Conservation (phyloP, 495 filamentous ascomycete species). For the Tetracladium setigerum region DNA sequence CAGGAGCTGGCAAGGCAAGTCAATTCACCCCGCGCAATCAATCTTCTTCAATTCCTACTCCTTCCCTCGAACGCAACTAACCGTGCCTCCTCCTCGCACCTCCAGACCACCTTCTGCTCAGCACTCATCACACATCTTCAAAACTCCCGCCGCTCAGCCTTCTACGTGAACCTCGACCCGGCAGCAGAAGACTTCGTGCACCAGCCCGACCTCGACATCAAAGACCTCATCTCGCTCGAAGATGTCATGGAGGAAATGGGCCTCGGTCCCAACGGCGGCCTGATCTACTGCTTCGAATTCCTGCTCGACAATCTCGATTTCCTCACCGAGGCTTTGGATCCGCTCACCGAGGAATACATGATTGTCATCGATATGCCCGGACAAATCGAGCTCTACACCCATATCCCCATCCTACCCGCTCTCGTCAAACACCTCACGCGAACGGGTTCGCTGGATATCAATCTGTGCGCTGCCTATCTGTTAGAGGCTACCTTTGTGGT, state of each 20-base stretch:
- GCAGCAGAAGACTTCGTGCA: slow-evolving; percentile 90
- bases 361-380: slow-evolving; percentile 98
- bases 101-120: slow-evolving; percentile 85
- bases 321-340: slow-evolving; percentile 77
- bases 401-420: slow-evolving; percentile 85
- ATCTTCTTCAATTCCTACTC: no score
- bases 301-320: slow-evolving; percentile 95
- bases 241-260: slow-evolving; percentile 98
- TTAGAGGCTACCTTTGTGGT: slow-evolving; percentile 92
- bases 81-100: no score
- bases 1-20: slow-evolving; percentile 74
- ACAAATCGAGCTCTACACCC: slow-evolving; percentile 98
- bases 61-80: no score
- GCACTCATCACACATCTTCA: slow-evolving; percentile 87
- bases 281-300: slow-evolving; percentile 97
- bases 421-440: slow-evolving; percentile 75
- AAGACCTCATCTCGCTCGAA: slow-evolving; percentile 88
- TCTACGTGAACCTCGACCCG: slow-evolving; percentile 97
- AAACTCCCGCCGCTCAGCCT: slow-evolving; percentile 75
- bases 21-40: neutral
- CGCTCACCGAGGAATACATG: slow-evolving; percentile 86
- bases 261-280: slow-evolving; percentile 87
- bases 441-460: slow-evolving; percentile 75
- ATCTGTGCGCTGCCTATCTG: slow-evolving; percentile 90
- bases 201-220: slow-evolving; percentile 92